Evolutionary conservation across 306 rosid genomes (phyloP).

Genomic region (Lithocarpus polystachyus): DNA sequence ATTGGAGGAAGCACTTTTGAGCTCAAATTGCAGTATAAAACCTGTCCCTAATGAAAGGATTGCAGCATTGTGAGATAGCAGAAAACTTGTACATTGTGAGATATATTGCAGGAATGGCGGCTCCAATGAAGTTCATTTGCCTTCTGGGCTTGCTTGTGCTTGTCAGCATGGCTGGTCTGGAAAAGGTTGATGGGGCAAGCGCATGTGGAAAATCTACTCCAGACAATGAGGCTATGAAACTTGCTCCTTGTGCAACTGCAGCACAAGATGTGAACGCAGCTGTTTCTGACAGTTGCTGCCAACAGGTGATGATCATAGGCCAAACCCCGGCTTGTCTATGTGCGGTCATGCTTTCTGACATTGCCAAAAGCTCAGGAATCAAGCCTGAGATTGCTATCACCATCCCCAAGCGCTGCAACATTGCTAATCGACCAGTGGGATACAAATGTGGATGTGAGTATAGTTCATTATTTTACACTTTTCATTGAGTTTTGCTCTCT

Average conservation of each 20-base stretch:
- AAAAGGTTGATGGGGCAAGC: conserved; percentile 40
- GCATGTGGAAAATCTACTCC: conserved; percentile 58
- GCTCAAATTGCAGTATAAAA: conserved; percentile 33
- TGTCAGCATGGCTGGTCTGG: conserved; percentile 20
- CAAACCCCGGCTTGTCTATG: conserved; percentile 56
- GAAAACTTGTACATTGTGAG: neutral
- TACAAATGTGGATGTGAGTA: conserved; percentile 65
- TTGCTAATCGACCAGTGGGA: conserved; percentile 59
- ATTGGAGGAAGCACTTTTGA: conserved; percentile 30
- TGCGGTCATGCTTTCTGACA: conserved; percentile 52
- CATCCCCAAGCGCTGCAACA: conserved; percentile 70
- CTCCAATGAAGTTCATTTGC: conserved; percentile 32
- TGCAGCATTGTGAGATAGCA: conserved; percentile 3
- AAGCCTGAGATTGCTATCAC: conserved; percentile 44
- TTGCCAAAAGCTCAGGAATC: conserved; percentile 42
- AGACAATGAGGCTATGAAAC: conserved; percentile 54
- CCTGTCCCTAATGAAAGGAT: neutral
- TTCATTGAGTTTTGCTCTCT: too few species aligned
- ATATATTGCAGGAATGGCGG: conserved; percentile 23
- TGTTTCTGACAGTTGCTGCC: conserved; percentile 48
- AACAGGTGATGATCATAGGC: conserved; percentile 39
- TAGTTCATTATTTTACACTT: neutral
- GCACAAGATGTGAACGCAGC: conserved; percentile 48
- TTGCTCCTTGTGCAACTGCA: conserved; percentile 56
- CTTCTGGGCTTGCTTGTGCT: conserved; percentile 36